phyloP scores from a whole-genome alignment of 805 yeast species.

The Saccharomycopsis synnaedendra region DNA sequence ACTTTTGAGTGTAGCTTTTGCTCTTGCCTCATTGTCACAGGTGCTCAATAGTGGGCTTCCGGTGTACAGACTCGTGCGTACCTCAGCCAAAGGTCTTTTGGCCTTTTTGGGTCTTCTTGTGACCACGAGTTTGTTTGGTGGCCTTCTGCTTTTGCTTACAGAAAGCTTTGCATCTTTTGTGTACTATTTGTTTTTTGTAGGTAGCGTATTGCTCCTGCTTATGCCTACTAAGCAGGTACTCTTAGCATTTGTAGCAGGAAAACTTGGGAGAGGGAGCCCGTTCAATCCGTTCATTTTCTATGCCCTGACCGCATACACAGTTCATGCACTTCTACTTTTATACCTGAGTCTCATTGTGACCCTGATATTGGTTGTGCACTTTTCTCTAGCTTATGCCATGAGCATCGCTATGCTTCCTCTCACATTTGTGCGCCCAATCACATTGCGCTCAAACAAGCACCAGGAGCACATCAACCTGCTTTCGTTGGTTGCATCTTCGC shows the following conservation, averaged over 20 bases:
- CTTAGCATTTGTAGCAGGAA: constrained; percentile 6
- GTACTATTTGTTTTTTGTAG: constrained; percentile 53
- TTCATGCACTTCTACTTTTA: constrained; percentile 39
- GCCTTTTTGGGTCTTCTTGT: constrained; percentile 22
- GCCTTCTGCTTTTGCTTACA: constrained; percentile 16
- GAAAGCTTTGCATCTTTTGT: constrained; percentile 33
- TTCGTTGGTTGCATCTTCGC: constrained; percentile 23
- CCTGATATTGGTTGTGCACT: constrained; percentile 71
- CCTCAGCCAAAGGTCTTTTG: constrained; percentile 23
- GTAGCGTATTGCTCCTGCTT: constrained; percentile 48
- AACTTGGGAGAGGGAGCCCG: background rate
- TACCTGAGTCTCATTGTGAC: constrained; percentile 59
- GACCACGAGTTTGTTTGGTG: constrained; percentile 20
- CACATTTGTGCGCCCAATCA: constrained; percentile 34
- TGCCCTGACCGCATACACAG: constrained; percentile 13
- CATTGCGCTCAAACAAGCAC: constrained; percentile 5
- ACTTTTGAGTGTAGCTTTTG: constrained; percentile 55
- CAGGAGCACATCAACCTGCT: constrained; percentile 18
- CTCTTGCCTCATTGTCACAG: constrained; percentile 53
- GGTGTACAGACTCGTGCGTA: constrained; percentile 19
- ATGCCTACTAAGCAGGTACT: constrained; percentile 13
- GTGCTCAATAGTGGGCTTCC: constrained; percentile 34
- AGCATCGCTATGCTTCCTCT: constrained; percentile 71
- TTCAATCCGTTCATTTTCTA: constrained; percentile 12
- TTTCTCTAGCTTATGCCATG: constrained; percentile 63